Conservation (phyloP, 2,329 filamentous ascomycete genomes). For the Arthrobotrys sphaeroides region DNA sequence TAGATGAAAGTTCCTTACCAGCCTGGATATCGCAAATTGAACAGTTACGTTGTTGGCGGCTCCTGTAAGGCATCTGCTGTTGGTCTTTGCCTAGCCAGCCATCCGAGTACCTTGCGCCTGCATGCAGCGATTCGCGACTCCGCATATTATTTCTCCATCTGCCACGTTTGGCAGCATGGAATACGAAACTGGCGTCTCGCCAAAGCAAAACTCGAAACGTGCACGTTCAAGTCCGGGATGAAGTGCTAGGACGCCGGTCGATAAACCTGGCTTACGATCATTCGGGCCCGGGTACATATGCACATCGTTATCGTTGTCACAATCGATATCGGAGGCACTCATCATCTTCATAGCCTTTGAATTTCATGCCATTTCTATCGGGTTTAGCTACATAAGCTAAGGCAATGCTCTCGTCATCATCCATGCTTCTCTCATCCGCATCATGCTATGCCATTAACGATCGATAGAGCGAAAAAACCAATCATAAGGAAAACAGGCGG, state of each 20-base stretch:
- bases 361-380: slow-evolving; percentile 1
- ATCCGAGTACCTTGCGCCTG: slow-evolving; percentile 4
- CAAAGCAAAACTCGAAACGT: slow-evolving; percentile 24
- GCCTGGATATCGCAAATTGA: neutral
- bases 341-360: neutral
- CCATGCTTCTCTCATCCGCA: slow-evolving; percentile 7
- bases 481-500: neutral
- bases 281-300: neutral
- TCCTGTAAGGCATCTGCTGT: slow-evolving; percentile 14
- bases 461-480: slow-evolving; percentile 3
- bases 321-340: neutral
- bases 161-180: slow-evolving; percentile 34
- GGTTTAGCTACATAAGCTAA: slow-evolving; percentile 2
- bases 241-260: neutral
- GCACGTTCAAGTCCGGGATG: neutral
- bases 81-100: neutral
- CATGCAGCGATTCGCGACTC: slow-evolving; percentile 21
- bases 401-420: slow-evolving; percentile 10
- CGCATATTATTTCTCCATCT: slow-evolving; percentile 40
- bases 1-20: too few species aligned
- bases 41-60: neutral
- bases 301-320: neutral
- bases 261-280: neutral
- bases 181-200: neutral
- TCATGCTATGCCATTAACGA: neutral